A percentile compares a stretch with the other conserved stretches of the same genome.
phyloP scores from a whole-genome alignment of 352 stramenopile genomes.

The Globisporangium rhizosaccharum region DNA sequence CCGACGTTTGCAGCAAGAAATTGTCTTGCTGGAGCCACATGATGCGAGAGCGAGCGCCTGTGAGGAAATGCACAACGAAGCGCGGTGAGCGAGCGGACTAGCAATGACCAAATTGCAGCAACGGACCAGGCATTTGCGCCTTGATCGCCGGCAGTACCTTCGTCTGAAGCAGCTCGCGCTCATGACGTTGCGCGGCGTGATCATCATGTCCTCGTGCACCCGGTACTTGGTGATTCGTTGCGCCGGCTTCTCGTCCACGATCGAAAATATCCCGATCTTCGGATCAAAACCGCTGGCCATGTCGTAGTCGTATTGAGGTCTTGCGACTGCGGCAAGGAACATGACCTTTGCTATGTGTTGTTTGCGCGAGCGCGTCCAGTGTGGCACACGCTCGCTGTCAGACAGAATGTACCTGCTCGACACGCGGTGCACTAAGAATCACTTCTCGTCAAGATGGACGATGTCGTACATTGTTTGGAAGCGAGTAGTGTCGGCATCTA shows the following conservation, averaged over 20 bases:
- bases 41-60: too few species aligned
- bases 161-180: not conserved
- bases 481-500: too few species aligned
- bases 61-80: too few species aligned
- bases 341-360: not conserved
- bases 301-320: not conserved
- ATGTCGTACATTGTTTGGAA: not conserved
- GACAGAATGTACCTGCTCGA: not conserved
- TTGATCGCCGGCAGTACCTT: not conserved
- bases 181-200: not conserved
- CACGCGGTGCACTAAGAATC: not conserved
- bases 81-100: too few species aligned
- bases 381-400: not conserved
- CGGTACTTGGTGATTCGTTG: not conserved
- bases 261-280: not conserved
- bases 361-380: not conserved
- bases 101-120: too few species aligned
- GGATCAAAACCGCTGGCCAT: not conserved
- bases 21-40: too few species aligned
- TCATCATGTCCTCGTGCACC: not conserved
- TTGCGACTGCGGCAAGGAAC: not conserved
- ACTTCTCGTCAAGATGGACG: not conserved
- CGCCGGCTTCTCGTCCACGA: not conserved
- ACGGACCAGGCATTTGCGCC: too few species aligned
- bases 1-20: too few species aligned